Conservation (phyloP, 345 rosid genomes). For the Cochlearia excelsa region DNA sequence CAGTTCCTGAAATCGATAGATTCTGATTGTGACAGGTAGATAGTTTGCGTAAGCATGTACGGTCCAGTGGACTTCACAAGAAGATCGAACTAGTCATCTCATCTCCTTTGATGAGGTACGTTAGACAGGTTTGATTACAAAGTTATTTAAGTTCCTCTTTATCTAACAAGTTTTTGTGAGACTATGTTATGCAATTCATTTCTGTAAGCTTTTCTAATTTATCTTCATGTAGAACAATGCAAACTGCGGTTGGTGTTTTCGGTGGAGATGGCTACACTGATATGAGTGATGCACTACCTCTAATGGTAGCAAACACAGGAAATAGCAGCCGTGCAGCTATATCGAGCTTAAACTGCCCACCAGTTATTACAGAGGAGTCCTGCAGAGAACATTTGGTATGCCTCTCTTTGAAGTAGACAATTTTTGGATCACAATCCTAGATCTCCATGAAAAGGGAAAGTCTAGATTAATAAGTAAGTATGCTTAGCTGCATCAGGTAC, state of each 20-base stretch:
- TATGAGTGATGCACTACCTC: slow-evolving; percentile 59
- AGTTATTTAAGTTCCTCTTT: no score
- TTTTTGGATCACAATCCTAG: slow-evolving; percentile 6
- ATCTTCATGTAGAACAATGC: slow-evolving; percentile 62
- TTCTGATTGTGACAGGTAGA: slow-evolving; percentile 57
- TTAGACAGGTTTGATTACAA: slow-evolving; percentile 2
- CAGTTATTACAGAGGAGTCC: slow-evolving; percentile 69
- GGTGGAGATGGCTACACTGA: slow-evolving; percentile 80
- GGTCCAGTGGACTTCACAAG: slow-evolving; percentile 61
- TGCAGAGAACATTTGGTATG: slow-evolving; percentile 95
- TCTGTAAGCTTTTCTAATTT: not conserved
- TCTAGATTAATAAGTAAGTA: not conserved
- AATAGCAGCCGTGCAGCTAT: slow-evolving; percentile 71
- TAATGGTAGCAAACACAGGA: slow-evolving; percentile 93
- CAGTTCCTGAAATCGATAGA: not conserved
- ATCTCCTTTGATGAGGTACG: slow-evolving; percentile 81
- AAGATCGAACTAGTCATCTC: slow-evolving; percentile 74
- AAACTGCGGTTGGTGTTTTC: slow-evolving; percentile 96
- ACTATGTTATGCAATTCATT: slow-evolving; percentile 8
- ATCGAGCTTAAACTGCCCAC: slow-evolving; percentile 79
- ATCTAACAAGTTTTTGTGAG: not conserved
- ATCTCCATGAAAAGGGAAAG: not conserved
- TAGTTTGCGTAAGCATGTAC: slow-evolving; percentile 86
- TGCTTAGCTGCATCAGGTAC: slow-evolving; percentile 15
- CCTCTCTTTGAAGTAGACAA: not conserved